Evolutionary conservation across 1,139 yeast genomes (phyloP).

Genomic region (Pichia sp.): DNA sequence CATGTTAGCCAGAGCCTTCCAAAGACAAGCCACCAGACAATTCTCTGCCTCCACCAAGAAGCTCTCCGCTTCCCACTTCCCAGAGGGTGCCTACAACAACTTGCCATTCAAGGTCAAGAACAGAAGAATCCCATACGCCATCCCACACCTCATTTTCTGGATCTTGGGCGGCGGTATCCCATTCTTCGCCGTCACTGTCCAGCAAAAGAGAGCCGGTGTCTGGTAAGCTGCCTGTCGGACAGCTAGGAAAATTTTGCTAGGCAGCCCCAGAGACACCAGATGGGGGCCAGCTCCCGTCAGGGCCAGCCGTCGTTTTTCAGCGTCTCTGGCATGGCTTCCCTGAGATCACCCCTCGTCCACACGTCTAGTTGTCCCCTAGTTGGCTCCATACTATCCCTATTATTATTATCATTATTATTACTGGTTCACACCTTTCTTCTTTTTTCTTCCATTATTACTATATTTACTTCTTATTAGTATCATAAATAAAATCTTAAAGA

Average conservation of each 20-base stretch:
- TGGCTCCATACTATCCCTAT: background rate
- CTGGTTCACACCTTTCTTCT: background rate
- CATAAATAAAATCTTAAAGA: background rate
- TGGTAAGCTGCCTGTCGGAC: background rate
- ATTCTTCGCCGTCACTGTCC: constrained; percentile 62
- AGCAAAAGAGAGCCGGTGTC: constrained; percentile 68
- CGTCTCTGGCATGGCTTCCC: no score
- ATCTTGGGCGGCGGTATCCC: constrained; percentile 57
- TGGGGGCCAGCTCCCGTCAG: no score
- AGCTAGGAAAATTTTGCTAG: background rate
- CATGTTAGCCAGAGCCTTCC: constrained; percentile 37
- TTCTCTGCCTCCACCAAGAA: constrained; percentile 30
- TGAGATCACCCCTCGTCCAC: background rate
- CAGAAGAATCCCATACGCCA: constrained; percentile 84
- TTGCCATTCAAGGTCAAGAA: constrained; percentile 89
- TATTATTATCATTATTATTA: background rate
- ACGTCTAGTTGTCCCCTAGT: background rate
- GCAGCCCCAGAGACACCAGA: background rate
- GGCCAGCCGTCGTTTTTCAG: no score
- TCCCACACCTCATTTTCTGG: constrained; percentile 76
- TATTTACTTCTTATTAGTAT: background rate
- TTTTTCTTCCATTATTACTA: background rate
- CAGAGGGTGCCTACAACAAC: constrained; percentile 87
- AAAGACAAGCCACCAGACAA: constrained; percentile 22
- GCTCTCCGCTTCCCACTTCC: constrained; percentile 46